These are phyloP conservation scores for Pseudoperonospora humuli DNA, from an alignment of 352 stramenopile genomes.

Conservation along the genomic window DNA sequence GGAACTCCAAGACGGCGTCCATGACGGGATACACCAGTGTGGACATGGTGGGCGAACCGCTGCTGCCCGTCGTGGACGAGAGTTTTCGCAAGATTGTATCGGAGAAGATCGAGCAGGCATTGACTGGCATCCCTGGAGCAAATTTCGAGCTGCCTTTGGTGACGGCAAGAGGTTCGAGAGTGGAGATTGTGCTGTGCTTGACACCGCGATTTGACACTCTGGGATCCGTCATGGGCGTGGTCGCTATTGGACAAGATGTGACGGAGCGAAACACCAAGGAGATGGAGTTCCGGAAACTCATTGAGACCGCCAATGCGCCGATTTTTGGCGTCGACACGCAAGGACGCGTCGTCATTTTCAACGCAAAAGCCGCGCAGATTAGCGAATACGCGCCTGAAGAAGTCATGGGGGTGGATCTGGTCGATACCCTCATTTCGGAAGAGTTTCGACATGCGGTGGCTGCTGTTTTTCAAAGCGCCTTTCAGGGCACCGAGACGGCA, in stretches of 20 bases:
- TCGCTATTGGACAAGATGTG: constrained; percentile 54
- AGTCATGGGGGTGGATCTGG: constrained; percentile 48
- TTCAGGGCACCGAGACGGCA: constrained; percentile 35
- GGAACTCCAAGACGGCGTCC: constrained; percentile 46
- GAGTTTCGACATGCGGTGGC: constrained; percentile 29
- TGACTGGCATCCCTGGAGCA: constrained; percentile 34
- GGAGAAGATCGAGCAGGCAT: constrained; percentile 42
- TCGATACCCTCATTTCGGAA: constrained; percentile 63
- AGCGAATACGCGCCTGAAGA: constrained; percentile 59
- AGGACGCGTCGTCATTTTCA: constrained; percentile 61
- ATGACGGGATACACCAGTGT: constrained; percentile 44
- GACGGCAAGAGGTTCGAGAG: constrained; percentile 33
- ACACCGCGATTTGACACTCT: constrained; percentile 41
- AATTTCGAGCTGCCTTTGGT: constrained; percentile 47
- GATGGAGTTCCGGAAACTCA: constrained; percentile 64
- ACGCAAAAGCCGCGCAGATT: constrained; percentile 63
- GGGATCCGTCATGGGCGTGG: constrained; percentile 32
- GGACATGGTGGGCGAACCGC: constrained; percentile 38
- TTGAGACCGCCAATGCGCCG: constrained; percentile 83
- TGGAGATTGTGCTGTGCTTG: constrained; percentile 47
- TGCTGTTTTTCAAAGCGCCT: constrained; percentile 29
- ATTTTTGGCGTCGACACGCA: constrained; percentile 75
- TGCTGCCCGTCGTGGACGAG: constrained; percentile 38
- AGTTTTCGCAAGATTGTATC: constrained; percentile 38
- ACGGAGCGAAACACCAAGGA: constrained; percentile 63